Conservation (phyloP, 805 yeast species). For the Blastobotrys parvus region DNA sequence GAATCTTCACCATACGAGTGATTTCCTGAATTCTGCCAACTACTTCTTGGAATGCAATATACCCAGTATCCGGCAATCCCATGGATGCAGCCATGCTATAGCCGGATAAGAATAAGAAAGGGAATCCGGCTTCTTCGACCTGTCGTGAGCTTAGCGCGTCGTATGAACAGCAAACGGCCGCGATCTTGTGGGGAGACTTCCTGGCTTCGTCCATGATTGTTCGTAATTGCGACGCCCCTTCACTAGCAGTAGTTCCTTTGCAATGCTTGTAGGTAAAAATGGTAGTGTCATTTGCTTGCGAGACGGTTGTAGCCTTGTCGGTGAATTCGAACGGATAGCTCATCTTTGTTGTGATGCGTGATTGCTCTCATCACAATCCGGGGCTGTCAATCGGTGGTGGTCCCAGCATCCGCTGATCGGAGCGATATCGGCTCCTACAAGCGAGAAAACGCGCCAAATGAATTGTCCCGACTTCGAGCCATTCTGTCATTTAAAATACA, state of each 20-base stretch:
- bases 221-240: slow-evolving; percentile 1
- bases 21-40: slow-evolving; percentile 5
- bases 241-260: background rate
- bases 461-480: too few species aligned
- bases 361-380: too few species aligned
- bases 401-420: too few species aligned
- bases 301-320: too few species aligned
- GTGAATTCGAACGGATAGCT: too few species aligned
- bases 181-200: slow-evolving; percentile 4
- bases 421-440: too few species aligned
- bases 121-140: slow-evolving; percentile 9
- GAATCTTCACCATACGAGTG: slow-evolving; percentile 2
- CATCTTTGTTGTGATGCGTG: too few species aligned
- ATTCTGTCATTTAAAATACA: too few species aligned
- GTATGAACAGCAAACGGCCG: slow-evolving; percentile 7
- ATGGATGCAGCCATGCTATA: slow-evolving; percentile 5
- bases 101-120: slow-evolving; percentile 7
- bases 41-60: slow-evolving; percentile 8
- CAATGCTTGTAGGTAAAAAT: background rate
- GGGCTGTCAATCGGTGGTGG: too few species aligned
- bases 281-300: background rate
- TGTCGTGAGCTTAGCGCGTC: slow-evolving; percentile 8
- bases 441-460: too few species aligned
- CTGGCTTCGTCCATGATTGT: slow-evolving; percentile 5
- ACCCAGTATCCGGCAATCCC: slow-evolving; percentile 9